Conservation (phyloP, 306 rosid genomes). For the Potentilla sterilis region DNA sequence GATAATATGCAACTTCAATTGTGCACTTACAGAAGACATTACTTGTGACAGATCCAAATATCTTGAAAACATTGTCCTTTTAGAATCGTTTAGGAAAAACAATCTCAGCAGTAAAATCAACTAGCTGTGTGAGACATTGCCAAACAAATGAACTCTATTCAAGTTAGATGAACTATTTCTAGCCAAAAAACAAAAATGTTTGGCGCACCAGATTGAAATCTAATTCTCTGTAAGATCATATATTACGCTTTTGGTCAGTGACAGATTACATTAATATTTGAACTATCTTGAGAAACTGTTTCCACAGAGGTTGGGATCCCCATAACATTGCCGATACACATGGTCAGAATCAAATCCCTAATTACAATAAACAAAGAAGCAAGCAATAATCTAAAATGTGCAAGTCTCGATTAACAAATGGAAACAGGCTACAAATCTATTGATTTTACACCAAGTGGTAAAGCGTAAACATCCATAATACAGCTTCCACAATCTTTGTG, state of each 20-base stretch:
- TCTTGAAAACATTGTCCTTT: background rate
- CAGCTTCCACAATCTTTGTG: too few species aligned
- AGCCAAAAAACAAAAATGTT: background rate
- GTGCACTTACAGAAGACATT: constrained; percentile 44
- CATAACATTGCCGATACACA: background rate
- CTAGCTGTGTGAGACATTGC: background rate
- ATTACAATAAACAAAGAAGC: background rate
- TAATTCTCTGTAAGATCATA: background rate
- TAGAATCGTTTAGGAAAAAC: background rate
- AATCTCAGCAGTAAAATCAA: background rate
- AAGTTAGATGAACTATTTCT: background rate
- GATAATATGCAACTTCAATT: constrained; percentile 47
- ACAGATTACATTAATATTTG: background rate
- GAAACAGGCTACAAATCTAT: too few species aligned
- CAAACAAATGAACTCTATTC: background rate
- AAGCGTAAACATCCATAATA: too few species aligned
- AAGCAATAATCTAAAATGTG: background rate
- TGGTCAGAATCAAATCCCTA: background rate
- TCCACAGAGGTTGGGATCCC: background rate
- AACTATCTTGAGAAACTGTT: background rate
- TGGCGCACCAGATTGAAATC: background rate
- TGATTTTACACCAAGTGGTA: too few species aligned
- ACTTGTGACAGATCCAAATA: constrained; percentile 21
- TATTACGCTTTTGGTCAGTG: background rate
- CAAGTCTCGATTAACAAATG: too few species aligned